Conservation (phyloP, 148 eudicot species). For the Fallopia convolvulus region DNA sequence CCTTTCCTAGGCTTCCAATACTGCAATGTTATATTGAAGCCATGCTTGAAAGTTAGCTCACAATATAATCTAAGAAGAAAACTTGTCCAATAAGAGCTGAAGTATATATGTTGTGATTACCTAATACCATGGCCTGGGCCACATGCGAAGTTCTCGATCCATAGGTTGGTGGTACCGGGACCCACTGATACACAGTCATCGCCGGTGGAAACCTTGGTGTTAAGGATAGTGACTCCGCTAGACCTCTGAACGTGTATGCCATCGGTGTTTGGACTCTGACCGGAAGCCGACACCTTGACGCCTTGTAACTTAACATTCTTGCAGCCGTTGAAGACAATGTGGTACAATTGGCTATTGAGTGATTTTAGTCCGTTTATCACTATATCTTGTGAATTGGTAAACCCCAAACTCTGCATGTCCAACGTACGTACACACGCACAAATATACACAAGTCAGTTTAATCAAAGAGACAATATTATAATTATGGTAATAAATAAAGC, state of each 20-base stretch:
- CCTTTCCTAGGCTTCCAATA: slow-evolving; percentile 43
- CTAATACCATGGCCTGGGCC: slow-evolving; percentile 7
- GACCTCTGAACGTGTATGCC: neutral
- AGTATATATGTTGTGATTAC: neutral
- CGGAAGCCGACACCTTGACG: neutral
- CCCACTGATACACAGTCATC: slow-evolving; percentile 2
- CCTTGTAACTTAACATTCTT: neutral
- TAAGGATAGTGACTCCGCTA: neutral
- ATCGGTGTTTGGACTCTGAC: neutral
- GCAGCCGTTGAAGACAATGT: neutral
- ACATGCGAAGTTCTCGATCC: neutral
- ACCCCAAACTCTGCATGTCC: neutral
- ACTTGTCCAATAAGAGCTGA: too few species aligned
- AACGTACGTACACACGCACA: neutral
- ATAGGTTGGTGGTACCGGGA: neutral
- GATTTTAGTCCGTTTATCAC: neutral
- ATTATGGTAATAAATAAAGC: neutral
- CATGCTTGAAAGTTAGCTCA: too few species aligned
- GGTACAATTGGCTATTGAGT: slow-evolving; percentile 1
- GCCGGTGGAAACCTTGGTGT: slow-evolving; percentile 11
- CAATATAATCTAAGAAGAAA: too few species aligned
- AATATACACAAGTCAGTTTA: neutral
- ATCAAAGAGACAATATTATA: neutral
- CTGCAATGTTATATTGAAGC: slow-evolving; percentile 3
- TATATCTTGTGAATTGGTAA: neutral